Percentiles rank a stretch among this genome's conserved stretches.
These are phyloP conservation scores for Fusarium euwallaceae DNA, from an alignment of 2,329 filamentous ascomycete genomes.

Conservation along the genomic window DNA sequence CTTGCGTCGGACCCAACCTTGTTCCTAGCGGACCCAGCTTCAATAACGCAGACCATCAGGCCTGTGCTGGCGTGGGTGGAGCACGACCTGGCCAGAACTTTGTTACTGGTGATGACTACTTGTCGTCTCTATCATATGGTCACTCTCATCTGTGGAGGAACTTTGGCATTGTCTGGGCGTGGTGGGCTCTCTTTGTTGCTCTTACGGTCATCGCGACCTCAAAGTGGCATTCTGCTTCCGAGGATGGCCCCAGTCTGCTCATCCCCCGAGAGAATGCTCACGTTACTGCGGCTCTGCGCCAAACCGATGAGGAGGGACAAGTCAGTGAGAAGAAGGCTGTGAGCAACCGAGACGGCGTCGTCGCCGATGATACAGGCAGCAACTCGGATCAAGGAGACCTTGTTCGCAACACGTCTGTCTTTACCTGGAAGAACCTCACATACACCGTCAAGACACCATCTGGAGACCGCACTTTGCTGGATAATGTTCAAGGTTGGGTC, in stretches of 20 bases:
- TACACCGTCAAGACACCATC: constrained; percentile 75
- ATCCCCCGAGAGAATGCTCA: constrained; percentile 72
- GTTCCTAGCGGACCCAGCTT: constrained; percentile 66
- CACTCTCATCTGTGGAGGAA: constrained; percentile 69
- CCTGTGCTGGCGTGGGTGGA: constrained; percentile 71
- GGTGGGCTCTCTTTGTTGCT: constrained; percentile 70
- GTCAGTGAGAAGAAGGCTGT: constrained; percentile 32
- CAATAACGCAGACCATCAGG: constrained; percentile 56
- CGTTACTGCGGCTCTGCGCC: constrained; percentile 46
- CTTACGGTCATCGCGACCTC: constrained; percentile 70
- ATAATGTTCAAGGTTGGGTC: constrained; percentile 87
- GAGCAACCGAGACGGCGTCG: constrained; percentile 20
- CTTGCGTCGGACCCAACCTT: constrained; percentile 63
- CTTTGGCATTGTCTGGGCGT: constrained; percentile 73
- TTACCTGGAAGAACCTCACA: constrained; percentile 80
- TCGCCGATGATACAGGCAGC: constrained; percentile 23
- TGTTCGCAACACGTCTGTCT: constrained; percentile 74
- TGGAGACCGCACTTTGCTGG: constrained; percentile 77
- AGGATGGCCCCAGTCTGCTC: constrained; percentile 67
- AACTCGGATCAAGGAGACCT: constrained; percentile 54
- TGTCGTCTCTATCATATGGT: constrained; percentile 66
- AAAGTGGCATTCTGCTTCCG: constrained; percentile 67
- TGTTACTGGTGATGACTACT: constrained; percentile 70
- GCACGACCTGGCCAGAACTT: constrained; percentile 61
- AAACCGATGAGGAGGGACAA: constrained; percentile 65